phyloP scores from a whole-genome alignment of 768 basidiomycete genomes.

The Phaffia tasmanica region DNA sequence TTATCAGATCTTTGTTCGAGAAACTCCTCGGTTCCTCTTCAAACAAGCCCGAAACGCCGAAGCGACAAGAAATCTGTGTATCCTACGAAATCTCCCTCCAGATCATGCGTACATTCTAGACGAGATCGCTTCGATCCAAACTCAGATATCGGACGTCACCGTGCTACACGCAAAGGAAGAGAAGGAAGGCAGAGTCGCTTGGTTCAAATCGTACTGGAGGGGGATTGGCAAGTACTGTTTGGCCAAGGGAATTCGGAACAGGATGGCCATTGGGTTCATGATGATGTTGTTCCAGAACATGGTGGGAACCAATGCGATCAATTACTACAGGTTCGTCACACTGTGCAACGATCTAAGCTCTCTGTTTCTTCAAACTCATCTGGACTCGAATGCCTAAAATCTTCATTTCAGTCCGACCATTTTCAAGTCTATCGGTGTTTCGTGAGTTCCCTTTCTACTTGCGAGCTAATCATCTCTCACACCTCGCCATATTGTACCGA shows the following conservation, averaged over 20 bases:
- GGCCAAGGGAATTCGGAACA: slow-evolving; percentile 13
- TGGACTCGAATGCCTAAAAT: not conserved
- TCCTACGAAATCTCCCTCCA: slow-evolving; percentile 33
- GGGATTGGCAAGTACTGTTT: slow-evolving; percentile 3
- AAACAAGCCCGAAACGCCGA: slow-evolving; percentile 29
- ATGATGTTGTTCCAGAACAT: slow-evolving; percentile 25
- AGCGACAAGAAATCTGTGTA: slow-evolving; percentile 34
- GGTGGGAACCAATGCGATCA: slow-evolving; percentile 21
- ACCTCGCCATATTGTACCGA: slow-evolving; percentile 27
- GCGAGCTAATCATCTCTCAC: not conserved
- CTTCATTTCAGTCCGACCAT: slow-evolving; percentile 40
- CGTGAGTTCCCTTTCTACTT: slow-evolving; percentile 7
- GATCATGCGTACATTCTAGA: slow-evolving; percentile 34
- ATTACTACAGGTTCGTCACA: slow-evolving; percentile 2
- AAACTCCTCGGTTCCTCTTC: slow-evolving; percentile 37
- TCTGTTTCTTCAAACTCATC: not conserved
- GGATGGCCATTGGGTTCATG: slow-evolving; percentile 21
- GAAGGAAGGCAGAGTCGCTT: slow-evolving; percentile 2
- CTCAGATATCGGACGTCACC: slow-evolving; percentile 13
- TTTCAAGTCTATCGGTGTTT: slow-evolving; percentile 45
- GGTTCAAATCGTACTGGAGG: slow-evolving; percentile 15
- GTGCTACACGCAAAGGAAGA: slow-evolving; percentile 5
- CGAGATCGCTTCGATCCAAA: slow-evolving; percentile 26
- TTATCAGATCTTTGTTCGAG: slow-evolving; percentile 33
- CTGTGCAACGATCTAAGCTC: not conserved